These are phyloP conservation scores for Amanita jacksonii DNA, from an alignment of 768 basidiomycete genomes.

Conservation along the genomic window DNA sequence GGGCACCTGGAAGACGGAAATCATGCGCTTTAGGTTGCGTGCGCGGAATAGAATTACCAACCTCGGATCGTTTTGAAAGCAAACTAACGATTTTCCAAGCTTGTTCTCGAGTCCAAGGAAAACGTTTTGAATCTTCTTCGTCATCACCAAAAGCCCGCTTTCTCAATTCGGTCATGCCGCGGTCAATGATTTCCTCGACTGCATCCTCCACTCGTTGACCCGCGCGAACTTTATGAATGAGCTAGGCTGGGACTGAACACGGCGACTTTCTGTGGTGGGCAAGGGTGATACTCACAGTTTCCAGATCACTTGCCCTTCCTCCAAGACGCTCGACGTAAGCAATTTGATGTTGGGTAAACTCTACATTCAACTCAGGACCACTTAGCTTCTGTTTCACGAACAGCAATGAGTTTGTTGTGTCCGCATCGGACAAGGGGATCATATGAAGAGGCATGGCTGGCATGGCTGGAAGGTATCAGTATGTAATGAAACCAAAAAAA, in stretches of 20 bases:
- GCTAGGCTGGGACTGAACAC: slow-evolving; percentile 26
- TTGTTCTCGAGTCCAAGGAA: slow-evolving; percentile 83
- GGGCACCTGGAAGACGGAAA: slow-evolving; percentile 50
- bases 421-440: slow-evolving; percentile 81
- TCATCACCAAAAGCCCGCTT: slow-evolving; percentile 95
- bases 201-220: slow-evolving; percentile 69
- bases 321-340: slow-evolving; percentile 67
- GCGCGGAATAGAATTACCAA: slow-evolving; percentile 20
- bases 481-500: not conserved
- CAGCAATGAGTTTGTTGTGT: slow-evolving; percentile 63
- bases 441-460: slow-evolving; percentile 75
- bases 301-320: slow-evolving; percentile 84
- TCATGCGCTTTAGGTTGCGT: not conserved
- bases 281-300: slow-evolving; percentile 46
- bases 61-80: slow-evolving; percentile 60
- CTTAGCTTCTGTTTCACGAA: slow-evolving; percentile 75
- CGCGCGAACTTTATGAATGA: slow-evolving; percentile 77
- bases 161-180: slow-evolving; percentile 72
- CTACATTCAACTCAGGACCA: slow-evolving; percentile 41
- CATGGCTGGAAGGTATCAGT: slow-evolving; percentile 40
- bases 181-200: slow-evolving; percentile 80
- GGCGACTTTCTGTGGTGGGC: not conserved
- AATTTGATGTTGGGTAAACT: slow-evolving; percentile 47
- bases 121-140: slow-evolving; percentile 70
- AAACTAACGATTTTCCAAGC: slow-evolving; percentile 77